Percentiles rank a stretch among this genome's conserved stretches.
These are phyloP conservation scores for Penicillium sp. DNA, from an alignment of 2,329 filamentous ascomycete species.

Conservation along the genomic window DNA sequence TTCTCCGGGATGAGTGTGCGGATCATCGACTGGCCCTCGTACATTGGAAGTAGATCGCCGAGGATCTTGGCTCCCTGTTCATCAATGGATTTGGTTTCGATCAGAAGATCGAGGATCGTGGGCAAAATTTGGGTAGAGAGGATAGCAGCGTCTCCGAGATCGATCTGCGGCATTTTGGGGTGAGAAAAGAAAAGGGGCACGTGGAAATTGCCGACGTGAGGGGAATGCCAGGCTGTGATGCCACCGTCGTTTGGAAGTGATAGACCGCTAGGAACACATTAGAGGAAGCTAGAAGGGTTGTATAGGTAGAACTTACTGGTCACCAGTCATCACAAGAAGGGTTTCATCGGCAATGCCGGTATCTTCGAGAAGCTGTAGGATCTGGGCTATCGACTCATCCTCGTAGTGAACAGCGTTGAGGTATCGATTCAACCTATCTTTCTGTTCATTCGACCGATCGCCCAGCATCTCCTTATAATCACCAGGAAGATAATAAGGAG, in stretches of 20 bases:
- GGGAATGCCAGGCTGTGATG: constrained; percentile 29
- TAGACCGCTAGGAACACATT: constrained; percentile 14
- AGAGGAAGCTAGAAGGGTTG: not conserved
- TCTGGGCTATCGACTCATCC: constrained; percentile 26
- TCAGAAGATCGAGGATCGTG: constrained; percentile 48
- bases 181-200: constrained; percentile 27
- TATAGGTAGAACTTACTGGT: constrained; percentile 20
- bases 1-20: constrained; percentile 38
- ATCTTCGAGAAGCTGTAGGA: constrained; percentile 28
- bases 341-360: constrained; percentile 31
- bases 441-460: constrained; percentile 3
- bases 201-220: constrained; percentile 27
- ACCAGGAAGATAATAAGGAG: constrained; percentile 25
- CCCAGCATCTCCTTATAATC: constrained; percentile 23
- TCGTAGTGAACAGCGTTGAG: constrained; percentile 28
- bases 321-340: constrained; percentile 29
- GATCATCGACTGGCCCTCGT: constrained; percentile 50
- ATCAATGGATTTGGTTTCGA: constrained; percentile 43
- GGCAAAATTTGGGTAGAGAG: constrained; percentile 42
- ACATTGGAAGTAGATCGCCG: constrained; percentile 43
- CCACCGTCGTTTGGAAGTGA: constrained; percentile 29
- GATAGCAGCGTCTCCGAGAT: constrained; percentile 19
- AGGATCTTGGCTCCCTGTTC: constrained; percentile 33
- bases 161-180: constrained; percentile 24
- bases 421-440: constrained; percentile 26